phyloP scores from a whole-genome alignment of 768 basidiomycete species.

The Suillus weaverae region DNA sequence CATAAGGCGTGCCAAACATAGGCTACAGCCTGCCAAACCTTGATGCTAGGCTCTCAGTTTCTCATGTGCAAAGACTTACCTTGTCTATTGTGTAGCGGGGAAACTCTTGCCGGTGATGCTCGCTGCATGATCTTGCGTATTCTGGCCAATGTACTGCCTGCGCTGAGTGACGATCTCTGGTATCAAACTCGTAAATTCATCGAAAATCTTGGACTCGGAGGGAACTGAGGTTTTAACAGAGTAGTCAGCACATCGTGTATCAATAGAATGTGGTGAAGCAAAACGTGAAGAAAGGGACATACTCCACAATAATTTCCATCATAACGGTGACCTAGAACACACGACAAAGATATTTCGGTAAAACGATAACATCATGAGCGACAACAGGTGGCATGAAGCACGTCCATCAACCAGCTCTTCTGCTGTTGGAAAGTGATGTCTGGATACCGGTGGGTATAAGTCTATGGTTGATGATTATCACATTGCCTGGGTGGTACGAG shows the following conservation, averaged over 20 bases:
- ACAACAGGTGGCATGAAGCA: background rate
- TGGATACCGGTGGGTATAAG: constrained; percentile 28
- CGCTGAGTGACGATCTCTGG: background rate
- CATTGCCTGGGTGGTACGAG: constrained; percentile 52
- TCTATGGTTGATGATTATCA: constrained; percentile 26
- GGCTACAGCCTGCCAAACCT: background rate
- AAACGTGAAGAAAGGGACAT: background rate
- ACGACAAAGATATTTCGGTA: background rate
- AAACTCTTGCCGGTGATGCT: background rate
- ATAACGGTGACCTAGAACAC: background rate
- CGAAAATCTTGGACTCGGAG: background rate
- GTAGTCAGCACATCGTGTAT: background rate
- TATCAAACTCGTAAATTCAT: background rate
- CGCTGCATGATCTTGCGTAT: background rate
- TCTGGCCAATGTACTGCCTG: background rate
- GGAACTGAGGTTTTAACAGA: background rate
- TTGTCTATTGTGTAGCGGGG: background rate
- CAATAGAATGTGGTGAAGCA: background rate
- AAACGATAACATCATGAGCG: background rate
- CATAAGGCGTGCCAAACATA: background rate
- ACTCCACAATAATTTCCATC: background rate
- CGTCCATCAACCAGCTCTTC: constrained; percentile 19
- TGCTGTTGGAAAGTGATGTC: constrained; percentile 24
- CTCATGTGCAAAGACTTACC: background rate
- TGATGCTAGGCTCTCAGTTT: background rate